Percentiles rank a stretch among this genome's conserved stretches.
Evolutionary conservation across 1,284 basidiomycete species (phyloP).

Genomic region (Schizophyllum commune): DNA sequence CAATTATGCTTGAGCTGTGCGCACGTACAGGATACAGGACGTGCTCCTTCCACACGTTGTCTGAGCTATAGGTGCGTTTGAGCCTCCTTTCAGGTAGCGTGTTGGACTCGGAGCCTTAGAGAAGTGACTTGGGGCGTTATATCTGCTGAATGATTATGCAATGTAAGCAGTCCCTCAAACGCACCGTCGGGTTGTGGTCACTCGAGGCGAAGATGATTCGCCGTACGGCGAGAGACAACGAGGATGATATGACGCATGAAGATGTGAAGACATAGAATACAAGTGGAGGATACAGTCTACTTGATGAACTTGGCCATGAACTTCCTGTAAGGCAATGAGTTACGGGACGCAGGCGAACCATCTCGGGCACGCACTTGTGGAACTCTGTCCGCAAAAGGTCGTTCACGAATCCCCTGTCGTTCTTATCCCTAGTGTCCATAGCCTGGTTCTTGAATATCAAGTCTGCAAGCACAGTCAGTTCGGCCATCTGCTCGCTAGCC

Average conservation of each 20-base stretch:
- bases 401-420: conserved; percentile 82
- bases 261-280: neutral
- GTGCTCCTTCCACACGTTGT: too few relatives aligned
- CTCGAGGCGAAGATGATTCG: too few relatives aligned
- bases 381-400: conserved; percentile 89
- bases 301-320: conserved; percentile 79
- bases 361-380: conserved; percentile 56
- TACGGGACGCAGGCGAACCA: conserved; percentile 5
- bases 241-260: neutral
- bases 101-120: too few relatives aligned
- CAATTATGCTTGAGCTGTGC: too few relatives aligned
- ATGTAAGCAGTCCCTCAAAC: too few relatives aligned
- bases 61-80: too few relatives aligned
- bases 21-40: too few relatives aligned
- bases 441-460: conserved; percentile 98
- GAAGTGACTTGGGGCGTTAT: too few relatives aligned
- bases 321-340: conserved; percentile 37
- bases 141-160: too few relatives aligned
- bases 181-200: too few relatives aligned
- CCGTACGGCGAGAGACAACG: too few relatives aligned
- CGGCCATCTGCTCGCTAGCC: neutral
- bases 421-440: conserved; percentile 54
- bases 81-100: too few relatives aligned
- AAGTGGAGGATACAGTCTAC: conserved; percentile 8
- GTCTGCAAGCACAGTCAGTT: conserved; percentile 38